Conservation (phyloP, 1,139 yeast species). For the Taphrina communis region DNA sequence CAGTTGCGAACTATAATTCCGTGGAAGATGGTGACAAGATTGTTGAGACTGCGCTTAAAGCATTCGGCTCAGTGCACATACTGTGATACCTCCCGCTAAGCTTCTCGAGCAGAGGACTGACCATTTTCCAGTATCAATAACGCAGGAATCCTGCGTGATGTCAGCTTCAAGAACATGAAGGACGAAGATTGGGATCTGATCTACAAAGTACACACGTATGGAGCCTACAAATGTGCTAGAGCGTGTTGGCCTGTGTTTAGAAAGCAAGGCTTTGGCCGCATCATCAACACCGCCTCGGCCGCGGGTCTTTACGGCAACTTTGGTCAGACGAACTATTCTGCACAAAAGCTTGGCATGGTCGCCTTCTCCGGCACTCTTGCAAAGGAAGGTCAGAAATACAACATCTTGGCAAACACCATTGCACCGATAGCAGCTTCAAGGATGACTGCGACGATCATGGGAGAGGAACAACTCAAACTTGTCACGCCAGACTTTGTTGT, state of each 20-base stretch:
- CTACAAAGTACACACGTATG: conserved; percentile 83
- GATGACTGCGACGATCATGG: conserved; percentile 91
- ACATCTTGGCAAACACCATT: conserved; percentile 82
- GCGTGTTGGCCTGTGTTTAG: conserved; percentile 94
- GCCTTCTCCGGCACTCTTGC: conserved; percentile 95
- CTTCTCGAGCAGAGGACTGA: background rate
- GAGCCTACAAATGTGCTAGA: conserved; percentile 81
- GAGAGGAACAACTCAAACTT: conserved; percentile 79
- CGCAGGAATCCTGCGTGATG: conserved; percentile 86
- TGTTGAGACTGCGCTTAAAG: conserved; percentile 81
- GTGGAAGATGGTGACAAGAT: conserved; percentile 86
- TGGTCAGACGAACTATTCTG: conserved; percentile 95
- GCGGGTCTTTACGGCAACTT: conserved; percentile 97
- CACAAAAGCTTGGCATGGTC: conserved; percentile 87
- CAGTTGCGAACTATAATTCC: conserved; percentile 93
- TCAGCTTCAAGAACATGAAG: conserved; percentile 74
- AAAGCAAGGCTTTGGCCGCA: conserved; percentile 83
- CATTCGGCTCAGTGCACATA: conserved; percentile 87
- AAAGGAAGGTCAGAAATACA: conserved; percentile 86
- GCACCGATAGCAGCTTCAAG: conserved; percentile 95
- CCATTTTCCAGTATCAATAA: conserved; percentile 64
- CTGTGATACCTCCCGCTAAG: conserved; percentile 50
- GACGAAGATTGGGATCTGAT: conserved; percentile 81
- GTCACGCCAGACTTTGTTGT: conserved; percentile 88
- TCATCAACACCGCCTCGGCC: conserved; percentile 91